A percentile compares a stretch with the other conserved stretches of the same genome.
Conservation (phyloP, 805 yeast species). For the Candida nitratophila region DNA sequence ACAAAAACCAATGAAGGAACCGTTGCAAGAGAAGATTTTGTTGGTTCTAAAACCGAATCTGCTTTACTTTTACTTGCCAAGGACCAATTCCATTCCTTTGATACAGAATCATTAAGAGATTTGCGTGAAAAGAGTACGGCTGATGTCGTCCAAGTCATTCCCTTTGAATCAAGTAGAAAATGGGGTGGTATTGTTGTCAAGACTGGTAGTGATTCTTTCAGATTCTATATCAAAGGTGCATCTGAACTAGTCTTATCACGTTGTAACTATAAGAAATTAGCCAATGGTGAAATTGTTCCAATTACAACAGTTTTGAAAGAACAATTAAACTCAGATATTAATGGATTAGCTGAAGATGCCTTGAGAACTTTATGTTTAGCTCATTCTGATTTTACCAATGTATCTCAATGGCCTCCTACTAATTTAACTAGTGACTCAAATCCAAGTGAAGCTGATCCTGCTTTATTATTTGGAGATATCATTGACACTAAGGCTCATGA, state of each 20-base stretch:
- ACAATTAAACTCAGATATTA: slow-evolving; percentile 24
- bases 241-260: slow-evolving; percentile 74
- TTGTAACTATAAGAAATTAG: slow-evolving; percentile 37
- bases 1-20: not conserved
- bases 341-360: slow-evolving; percentile 64
- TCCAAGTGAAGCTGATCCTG: slow-evolving; percentile 36
- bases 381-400: slow-evolving; percentile 56
- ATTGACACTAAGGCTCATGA: slow-evolving; percentile 16
- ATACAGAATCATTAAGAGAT: slow-evolving; percentile 35
- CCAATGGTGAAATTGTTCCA: slow-evolving; percentile 23
- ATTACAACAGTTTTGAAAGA: slow-evolving; percentile 25
- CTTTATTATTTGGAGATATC: slow-evolving; percentile 30
- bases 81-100: slow-evolving; percentile 41
- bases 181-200: slow-evolving; percentile 79
- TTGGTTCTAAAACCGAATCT: slow-evolving; percentile 94
- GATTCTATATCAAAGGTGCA: slow-evolving; percentile 85
- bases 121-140: slow-evolving; percentile 31
- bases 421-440: slow-evolving; percentile 28
- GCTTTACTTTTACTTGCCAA: slow-evolving; percentile 72
- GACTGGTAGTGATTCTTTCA: slow-evolving; percentile 38
- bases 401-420: slow-evolving; percentile 63
- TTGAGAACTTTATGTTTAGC: slow-evolving; percentile 86
- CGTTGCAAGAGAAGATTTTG: slow-evolving; percentile 33
- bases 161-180: slow-evolving; percentile 88
- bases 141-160: slow-evolving; percentile 61